Evolutionary conservation across 2,329 filamentous ascomycete species (phyloP).

Genomic region (Trichothecium roseum): DNA sequence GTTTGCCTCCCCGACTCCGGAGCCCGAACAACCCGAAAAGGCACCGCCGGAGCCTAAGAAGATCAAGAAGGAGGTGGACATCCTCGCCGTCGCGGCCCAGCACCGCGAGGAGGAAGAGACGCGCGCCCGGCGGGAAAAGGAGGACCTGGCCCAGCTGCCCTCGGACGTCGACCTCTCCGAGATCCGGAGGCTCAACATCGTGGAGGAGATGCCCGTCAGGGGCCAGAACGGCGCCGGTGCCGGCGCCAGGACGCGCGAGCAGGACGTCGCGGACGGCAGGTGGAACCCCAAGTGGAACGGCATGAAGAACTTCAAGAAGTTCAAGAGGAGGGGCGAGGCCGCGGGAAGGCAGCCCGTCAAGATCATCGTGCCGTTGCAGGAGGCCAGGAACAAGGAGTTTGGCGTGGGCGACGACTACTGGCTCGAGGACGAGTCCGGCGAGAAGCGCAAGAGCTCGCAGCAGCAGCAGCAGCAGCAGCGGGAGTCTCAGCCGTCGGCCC

Average conservation of each 20-base stretch:
- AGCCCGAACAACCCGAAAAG: slow-evolving; percentile 13
- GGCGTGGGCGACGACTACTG: slow-evolving; percentile 71
- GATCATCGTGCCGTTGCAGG: slow-evolving; percentile 61
- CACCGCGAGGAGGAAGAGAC: slow-evolving; percentile 57
- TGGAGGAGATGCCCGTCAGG: slow-evolving; percentile 63
- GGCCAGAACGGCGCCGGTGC: not conserved
- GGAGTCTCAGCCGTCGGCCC: slow-evolving; percentile 13
- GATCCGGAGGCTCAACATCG: slow-evolving; percentile 62
- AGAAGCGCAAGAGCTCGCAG: slow-evolving; percentile 18
- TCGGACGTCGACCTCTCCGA: slow-evolving; percentile 62
- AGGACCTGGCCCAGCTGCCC: slow-evolving; percentile 38
- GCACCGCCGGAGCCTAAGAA: slow-evolving; percentile 29
- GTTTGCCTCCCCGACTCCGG: slow-evolving; percentile 19
- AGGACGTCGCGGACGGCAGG: slow-evolving; percentile 42
- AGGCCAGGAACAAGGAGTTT: slow-evolving; percentile 60
- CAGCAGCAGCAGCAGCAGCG: too few relatives aligned
- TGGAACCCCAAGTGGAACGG: slow-evolving; percentile 93
- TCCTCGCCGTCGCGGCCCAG: slow-evolving; percentile 55
- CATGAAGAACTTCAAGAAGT: slow-evolving; percentile 91
- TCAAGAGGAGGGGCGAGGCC: slow-evolving; percentile 48
- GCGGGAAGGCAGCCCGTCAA: slow-evolving; percentile 29
- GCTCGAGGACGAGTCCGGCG: slow-evolving; percentile 42
- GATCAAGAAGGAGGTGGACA: slow-evolving; percentile 52
- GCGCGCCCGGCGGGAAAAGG: slow-evolving; percentile 41
- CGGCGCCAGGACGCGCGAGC: slow-evolving; percentile 26